phyloP scores from a whole-genome alignment of 1,284 basidiomycete species.

The Hemileia vastatrix region DNA sequence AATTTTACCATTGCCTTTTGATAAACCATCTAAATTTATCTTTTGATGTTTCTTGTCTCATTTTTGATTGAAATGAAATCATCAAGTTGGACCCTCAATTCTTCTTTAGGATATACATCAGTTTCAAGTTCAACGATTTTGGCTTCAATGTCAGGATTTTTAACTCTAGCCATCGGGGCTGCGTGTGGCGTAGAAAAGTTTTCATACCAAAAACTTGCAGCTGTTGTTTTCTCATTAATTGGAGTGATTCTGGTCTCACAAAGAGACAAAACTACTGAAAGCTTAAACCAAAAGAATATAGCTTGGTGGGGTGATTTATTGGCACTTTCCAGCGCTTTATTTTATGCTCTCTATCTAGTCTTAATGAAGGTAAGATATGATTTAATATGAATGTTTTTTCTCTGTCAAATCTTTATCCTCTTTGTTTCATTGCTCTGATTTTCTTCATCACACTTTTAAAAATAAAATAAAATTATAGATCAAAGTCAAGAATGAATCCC shows the following conservation, averaged over 20 bases:
- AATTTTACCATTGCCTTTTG: no score
- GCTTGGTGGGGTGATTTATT: constrained; percentile 57
- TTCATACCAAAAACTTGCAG: constrained; percentile 63
- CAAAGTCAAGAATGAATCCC: constrained; percentile 52
- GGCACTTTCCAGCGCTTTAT: constrained; percentile 68
- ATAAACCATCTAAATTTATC: background rate
- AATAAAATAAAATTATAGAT: constrained; percentile 45
- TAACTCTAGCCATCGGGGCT: constrained; percentile 79
- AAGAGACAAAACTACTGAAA: background rate
- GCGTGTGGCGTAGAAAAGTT: constrained; percentile 71
- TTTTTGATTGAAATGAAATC: background rate
- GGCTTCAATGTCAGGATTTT: constrained; percentile 80
- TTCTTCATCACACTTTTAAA: background rate
- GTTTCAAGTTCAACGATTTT: constrained; percentile 84
- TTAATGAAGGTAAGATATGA: constrained; percentile 60
- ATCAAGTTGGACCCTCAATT: constrained; percentile 62
- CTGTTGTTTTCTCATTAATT: constrained; percentile 51
- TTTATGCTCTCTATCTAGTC: constrained; percentile 85
- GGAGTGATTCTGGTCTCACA: constrained; percentile 21
- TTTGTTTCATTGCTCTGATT: background rate
- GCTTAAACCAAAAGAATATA: background rate
- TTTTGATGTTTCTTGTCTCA: background rate
- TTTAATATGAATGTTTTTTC: background rate
- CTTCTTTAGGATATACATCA: constrained; percentile 68
- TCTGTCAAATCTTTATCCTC: background rate